Percentiles rank a stretch among this genome's conserved stretches.
Evolutionary conservation across 2,329 filamentous ascomycete genomes (phyloP).

Genomic region (Fusarium clavum): DNA sequence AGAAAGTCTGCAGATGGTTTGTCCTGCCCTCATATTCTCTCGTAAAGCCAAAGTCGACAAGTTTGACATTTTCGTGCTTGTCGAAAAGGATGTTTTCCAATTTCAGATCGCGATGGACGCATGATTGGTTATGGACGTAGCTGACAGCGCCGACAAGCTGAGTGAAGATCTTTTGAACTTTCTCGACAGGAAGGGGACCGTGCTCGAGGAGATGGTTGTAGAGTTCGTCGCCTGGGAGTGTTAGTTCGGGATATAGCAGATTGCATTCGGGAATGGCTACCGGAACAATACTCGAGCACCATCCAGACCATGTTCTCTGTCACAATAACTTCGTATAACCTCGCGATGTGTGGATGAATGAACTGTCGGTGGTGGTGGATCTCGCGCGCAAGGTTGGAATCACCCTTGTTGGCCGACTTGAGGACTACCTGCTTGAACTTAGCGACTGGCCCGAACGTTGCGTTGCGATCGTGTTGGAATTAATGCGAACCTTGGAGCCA

Average conservation of each 20-base stretch:
- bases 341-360: conserved; percentile 94
- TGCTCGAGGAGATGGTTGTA: conserved; percentile 95
- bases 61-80: conserved; percentile 96
- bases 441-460: conserved; percentile 1
- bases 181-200: conserved; percentile 83
- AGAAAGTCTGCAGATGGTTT: conserved; percentile 96
- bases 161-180: conserved; percentile 95
- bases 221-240: conserved; percentile 82
- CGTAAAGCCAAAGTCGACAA: conserved; percentile 98
- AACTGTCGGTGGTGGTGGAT: conserved; percentile 99
- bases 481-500: conserved; percentile 83
- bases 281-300: conserved; percentile 94
- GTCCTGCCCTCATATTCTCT: conserved; percentile 95
- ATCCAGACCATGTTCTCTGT: conserved; percentile 96
- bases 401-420: conserved; percentile 96
- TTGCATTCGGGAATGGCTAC: conserved; percentile 57
- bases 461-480: neutral
- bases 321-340: conserved; percentile 97
- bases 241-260: conserved; percentile 40
- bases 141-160: conserved; percentile 94
- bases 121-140: conserved; percentile 95
- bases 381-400: conserved; percentile 94
- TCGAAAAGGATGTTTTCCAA: conserved; percentile 91
- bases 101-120: conserved; percentile 96
- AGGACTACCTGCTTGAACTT: conserved; percentile 80